Conservation (phyloP, 768 basidiomycete species). For the Serendipita vermifera region DNA sequence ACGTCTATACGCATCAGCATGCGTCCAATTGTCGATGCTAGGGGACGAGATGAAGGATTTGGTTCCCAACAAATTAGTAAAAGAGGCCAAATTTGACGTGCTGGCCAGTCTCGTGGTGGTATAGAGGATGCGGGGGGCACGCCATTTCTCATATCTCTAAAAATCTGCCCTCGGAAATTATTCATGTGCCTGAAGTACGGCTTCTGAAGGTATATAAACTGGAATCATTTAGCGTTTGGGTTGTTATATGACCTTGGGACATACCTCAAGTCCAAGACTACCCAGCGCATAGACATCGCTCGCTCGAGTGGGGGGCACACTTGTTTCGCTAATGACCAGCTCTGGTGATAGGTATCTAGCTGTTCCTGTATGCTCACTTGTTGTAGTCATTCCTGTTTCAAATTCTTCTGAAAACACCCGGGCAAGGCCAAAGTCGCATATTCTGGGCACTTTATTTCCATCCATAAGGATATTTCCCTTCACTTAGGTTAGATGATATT, state of each 20-base stretch:
- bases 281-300: constrained; percentile 1
- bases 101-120: too few species aligned
- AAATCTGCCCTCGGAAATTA: background rate
- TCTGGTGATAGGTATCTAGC: background rate
- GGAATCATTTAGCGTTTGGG: background rate
- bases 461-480: background rate
- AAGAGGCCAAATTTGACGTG: too few species aligned
- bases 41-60: too few species aligned
- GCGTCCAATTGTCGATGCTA: too few species aligned
- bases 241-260: background rate
- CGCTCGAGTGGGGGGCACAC: background rate
- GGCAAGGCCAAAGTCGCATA: background rate
- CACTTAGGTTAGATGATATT: too few species aligned
- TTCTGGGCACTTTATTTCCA: background rate
- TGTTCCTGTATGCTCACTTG: background rate
- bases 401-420: background rate
- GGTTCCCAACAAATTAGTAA: too few species aligned
- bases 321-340: background rate
- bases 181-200: background rate
- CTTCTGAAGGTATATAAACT: background rate
- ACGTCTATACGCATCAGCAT: too few species aligned
- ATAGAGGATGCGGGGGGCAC: background rate
- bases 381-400: background rate
- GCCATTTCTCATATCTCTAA: background rate
- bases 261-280: background rate